These are phyloP conservation scores for Teratosphaeria gauchensis DNA, from an alignment of 2,329 filamentous ascomycete genomes.

Conservation along the genomic window DNA sequence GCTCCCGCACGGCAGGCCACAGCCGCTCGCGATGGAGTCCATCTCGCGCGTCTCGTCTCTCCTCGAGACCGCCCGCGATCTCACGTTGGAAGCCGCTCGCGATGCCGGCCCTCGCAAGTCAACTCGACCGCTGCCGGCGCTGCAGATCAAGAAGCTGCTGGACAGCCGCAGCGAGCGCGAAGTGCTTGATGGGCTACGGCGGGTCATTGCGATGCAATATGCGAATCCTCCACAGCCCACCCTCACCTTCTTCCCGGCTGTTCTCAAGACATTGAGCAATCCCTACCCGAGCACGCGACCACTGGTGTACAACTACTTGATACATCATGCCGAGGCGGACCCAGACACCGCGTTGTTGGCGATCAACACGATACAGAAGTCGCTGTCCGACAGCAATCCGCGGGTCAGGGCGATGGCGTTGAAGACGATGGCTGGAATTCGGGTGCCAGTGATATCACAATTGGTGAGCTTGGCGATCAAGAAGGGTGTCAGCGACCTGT, in stretches of 20 bases:
- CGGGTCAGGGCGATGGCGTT: conserved; percentile 85
- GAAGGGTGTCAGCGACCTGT: conserved; percentile 88
- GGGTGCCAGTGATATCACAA: conserved; percentile 95
- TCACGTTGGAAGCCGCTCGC: conserved; percentile 93
- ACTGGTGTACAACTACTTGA: conserved; percentile 95
- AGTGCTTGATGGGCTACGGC: conserved; percentile 80
- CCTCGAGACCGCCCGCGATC: conserved; percentile 90
- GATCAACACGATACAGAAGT: conserved; percentile 98
- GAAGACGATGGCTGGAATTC: conserved; percentile 92
- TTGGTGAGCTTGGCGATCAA: conserved; percentile 96
- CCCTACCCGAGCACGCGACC: conserved; percentile 94
- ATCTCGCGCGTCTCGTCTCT: conserved; percentile 88
- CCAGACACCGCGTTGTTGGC: conserved; percentile 90
- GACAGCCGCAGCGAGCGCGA: conserved; percentile 91
- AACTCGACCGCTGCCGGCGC: conserved; percentile 59
- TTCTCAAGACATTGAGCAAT: conserved; percentile 95
- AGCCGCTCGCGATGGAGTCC: conserved; percentile 64
- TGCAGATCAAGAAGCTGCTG: conserved; percentile 86
- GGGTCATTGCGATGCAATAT: conserved; percentile 93
- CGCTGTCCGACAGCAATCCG: conserved; percentile 82
- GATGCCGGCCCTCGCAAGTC: conserved; percentile 59
- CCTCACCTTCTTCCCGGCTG: conserved; percentile 87
- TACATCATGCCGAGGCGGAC: conserved; percentile 92
- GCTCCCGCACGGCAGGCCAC: conserved; percentile 1
- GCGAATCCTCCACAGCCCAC: conserved; percentile 78